phyloP scores from a whole-genome alignment of 345 rosid species.

The Melaleuca quinquenervia region DNA sequence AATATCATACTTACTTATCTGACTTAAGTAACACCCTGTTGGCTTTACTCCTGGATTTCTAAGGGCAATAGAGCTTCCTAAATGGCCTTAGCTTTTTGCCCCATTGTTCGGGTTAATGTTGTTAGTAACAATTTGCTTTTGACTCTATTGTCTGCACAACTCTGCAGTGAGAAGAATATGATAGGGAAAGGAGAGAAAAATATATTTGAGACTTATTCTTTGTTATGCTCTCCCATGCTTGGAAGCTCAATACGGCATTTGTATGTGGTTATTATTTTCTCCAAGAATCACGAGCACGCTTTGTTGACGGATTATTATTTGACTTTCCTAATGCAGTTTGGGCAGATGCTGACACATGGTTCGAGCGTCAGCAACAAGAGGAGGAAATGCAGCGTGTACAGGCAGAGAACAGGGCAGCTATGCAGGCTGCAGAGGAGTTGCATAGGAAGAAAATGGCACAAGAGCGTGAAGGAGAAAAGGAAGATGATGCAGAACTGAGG shows the following conservation, averaged over 20 bases:
- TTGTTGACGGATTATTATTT: background rate
- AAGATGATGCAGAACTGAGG: conserved; percentile 51
- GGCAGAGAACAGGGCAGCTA: conserved; percentile 74
- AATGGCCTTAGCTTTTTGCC: background rate
- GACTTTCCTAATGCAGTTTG: conserved; percentile 45
- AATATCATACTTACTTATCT: background rate
- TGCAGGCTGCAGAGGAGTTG: conserved; percentile 87
- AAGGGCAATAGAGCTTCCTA: background rate
- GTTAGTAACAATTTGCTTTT: background rate
- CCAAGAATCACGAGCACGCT: background rate
- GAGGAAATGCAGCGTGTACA: conserved; percentile 73
- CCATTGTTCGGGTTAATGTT: background rate
- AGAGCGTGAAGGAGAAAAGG: conserved; percentile 86
- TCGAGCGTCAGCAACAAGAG: conserved; percentile 87
- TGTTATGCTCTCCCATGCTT: background rate
- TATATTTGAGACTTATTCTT: background rate
- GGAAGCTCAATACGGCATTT: background rate
- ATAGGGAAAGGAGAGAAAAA: background rate
- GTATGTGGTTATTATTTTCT: background rate
- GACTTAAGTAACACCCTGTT: background rate
- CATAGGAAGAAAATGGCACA: conserved; percentile 79
- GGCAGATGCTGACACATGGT: conserved; percentile 99
- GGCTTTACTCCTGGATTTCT: background rate
- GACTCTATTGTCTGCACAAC: background rate
- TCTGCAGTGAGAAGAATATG: background rate